Base-by-base conservation (phyloP, 1,284 basidiomycete genomes). In the Ceratobasidium sp. region DNA sequence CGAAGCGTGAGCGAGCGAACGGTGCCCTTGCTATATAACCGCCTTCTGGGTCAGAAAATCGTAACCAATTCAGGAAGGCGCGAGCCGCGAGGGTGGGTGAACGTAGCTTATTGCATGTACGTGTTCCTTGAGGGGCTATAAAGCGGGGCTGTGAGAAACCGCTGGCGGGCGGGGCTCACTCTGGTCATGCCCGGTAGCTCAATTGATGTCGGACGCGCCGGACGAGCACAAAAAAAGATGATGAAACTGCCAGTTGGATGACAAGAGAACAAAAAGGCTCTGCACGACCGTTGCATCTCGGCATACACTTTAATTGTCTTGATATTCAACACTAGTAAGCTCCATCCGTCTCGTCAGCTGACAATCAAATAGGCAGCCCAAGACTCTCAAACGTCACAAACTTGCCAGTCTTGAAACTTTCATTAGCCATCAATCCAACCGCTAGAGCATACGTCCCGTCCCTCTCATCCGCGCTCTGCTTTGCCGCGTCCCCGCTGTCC, bases 361-460 rank as follows among this genome's bases (percentile, higher is more conserved):
- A 59, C 2, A 34, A 22, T 71, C 56, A 71, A 46, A 71, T 72
- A 5, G 54, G 54, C 41, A 72, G 22, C 58, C 58, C 69, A 24
- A 81, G 77, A 72, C 79, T 80, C 69, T 83, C 79, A 8, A 84
- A 76, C 61, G 84, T 79, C 13, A 85, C 81, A 77, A 86, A 84
- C 77, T 85, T 81, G 19, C 84, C 85, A 1, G 82, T 85, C 79
- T 82, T 84, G 79, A 88, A 87, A 76, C 84, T 86, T 81, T 86
- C 85, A 77, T 87, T 87, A 22, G 87, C 86, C 43, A 86, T 81
- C 16, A 87, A 77, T 0, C 86, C 86, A 2, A 87, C 85, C 5
- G 86, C 86, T 76, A 88, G 81, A 1, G 87, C 86, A 77, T 85
- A 80, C 7, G 86, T 85, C 0, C 87, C 86, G 76, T 88, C 86